These are phyloP conservation scores for Senna tora DNA, from an alignment of 306 rosid genomes.

Conservation along the genomic window DNA sequence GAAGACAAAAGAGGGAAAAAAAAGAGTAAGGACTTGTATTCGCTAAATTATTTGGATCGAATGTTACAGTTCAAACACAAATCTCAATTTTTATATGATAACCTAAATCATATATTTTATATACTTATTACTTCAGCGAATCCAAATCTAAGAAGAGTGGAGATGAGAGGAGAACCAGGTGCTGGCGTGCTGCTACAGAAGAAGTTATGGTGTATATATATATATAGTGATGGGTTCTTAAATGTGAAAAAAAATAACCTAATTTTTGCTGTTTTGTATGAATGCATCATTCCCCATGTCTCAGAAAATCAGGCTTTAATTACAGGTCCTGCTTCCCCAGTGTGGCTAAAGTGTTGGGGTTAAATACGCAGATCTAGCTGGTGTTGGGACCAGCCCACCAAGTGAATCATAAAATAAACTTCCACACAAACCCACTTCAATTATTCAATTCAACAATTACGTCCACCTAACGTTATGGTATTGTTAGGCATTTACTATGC, in stretches of 20 bases:
- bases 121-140: no score
- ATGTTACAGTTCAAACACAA: no score
- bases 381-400: slow-evolving; percentile 57
- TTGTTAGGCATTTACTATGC: slow-evolving; percentile 44
- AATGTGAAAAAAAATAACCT: no score
- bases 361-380: slow-evolving; percentile 52
- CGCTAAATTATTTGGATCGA: no score
- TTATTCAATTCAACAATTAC: slow-evolving; percentile 50
- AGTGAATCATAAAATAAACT: slow-evolving; percentile 40
- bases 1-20: no score
- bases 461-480: slow-evolving; percentile 44
- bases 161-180: slow-evolving; percentile 50
- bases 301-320: slow-evolving; percentile 48
- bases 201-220: slow-evolving; percentile 44
- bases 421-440: slow-evolving; percentile 43
- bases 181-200: slow-evolving; percentile 40
- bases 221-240: no score
- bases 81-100: no score
- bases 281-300: slow-evolving; percentile 57
- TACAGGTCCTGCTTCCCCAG: slow-evolving; percentile 41
- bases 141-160: no score
- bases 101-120: no score
- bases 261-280: slow-evolving; percentile 44
- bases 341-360: slow-evolving; percentile 35
- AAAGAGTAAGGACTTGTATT: no score